Evolutionary conservation across 768 basidiomycete species (phyloP), one percentile per base, ranked within the genome.

Genomic region (Leccinum pellstonianum): DNA sequence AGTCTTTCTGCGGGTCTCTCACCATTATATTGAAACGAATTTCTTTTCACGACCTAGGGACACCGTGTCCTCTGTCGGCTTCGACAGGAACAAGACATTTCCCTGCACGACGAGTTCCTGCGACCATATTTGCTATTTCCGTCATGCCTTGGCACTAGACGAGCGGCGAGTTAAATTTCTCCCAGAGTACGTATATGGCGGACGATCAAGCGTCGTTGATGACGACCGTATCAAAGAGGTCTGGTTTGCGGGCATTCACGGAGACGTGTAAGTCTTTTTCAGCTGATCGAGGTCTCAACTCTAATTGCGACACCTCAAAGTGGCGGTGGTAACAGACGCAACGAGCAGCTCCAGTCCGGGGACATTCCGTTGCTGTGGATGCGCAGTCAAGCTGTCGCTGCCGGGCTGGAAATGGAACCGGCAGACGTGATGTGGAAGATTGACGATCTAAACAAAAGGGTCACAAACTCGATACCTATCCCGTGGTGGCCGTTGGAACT

Each of bases 81-180:
- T 80, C 3, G 41, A 71, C 3, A 65, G 78, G 46, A 63, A 58
- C 12, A 69, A 60, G 12, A 68, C 60, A 21, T 57, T 79, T 7
- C 77, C 80, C 5, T 62, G 58, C 21, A 76, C 77, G 7, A 69
- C 68, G 17, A 59, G 58, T 8, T 65, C 67, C 2, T 68, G 63
- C 54, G 63, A 73, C 35, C 74, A 78, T 53, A 68, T 80, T 8
- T 78, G 77, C 46, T 73, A 70, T 49, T 81, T 81, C 57, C 75
- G 80, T 7, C 80, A 81, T 64, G 80, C 79, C 1, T 68, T 81
- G 5, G 80, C 81, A 1, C 67, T 81, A 27, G 80, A 81, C 57
- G 81, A 81, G 50, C 68, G 75, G 25, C 74, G 81, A 6, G 79
- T 81, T 46, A 81, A 80, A 53, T 81, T 80, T 60, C 59, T 79